Base-by-base conservation (phyloP, 2,329 filamentous ascomycete genomes). In the Penicillium paneum region DNA sequence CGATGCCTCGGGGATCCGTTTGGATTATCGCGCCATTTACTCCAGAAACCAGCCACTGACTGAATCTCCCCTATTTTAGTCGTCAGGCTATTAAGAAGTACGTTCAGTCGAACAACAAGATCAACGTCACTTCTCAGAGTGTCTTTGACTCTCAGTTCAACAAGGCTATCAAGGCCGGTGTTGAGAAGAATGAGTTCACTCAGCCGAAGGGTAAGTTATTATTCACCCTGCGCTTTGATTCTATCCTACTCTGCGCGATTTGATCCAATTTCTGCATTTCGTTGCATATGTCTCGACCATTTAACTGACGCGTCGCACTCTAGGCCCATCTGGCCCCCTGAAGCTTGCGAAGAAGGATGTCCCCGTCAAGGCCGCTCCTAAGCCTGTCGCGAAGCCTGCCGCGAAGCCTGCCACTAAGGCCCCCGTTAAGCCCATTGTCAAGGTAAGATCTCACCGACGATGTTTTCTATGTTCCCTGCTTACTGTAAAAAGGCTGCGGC, bases 261-360 rank as follows among this genome's bases (percentile, higher is more conserved):
- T 32, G 47, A 19, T 41, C 21, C 24, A 6, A 31, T 8, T 31
- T 17, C 5, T 46, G 56, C 11, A 35, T 31, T 21, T 51, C 15
- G 31, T 17, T 45, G 19, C 38, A 46, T 39, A 17, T 29, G 31
- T 42, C 49, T 54, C 43, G 51, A 32, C 10, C 32, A 19, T 34
- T 49, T 49, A 42, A 57, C 68, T 73, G 59, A 74, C 69, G 61
- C 65, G 62, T 66, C 56, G 50, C 24, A 35, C 42, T 55, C 48
- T 56, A 91, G 88, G 89, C 68, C 82, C 90, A 56, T 96, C 91
- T 61, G 91, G 91, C 57, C 89, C 90, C 64, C 91, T 94, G 76
- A 96, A 96, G 87, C 87, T 96, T 57, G 88, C 88, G 56, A 93
- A 93, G 86, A 91, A 91, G 81, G 81, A 83, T 52, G 54, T 71